Evolutionary conservation across 441 rosid species (phyloP).

Genomic region (Viola pubescens): DNA sequence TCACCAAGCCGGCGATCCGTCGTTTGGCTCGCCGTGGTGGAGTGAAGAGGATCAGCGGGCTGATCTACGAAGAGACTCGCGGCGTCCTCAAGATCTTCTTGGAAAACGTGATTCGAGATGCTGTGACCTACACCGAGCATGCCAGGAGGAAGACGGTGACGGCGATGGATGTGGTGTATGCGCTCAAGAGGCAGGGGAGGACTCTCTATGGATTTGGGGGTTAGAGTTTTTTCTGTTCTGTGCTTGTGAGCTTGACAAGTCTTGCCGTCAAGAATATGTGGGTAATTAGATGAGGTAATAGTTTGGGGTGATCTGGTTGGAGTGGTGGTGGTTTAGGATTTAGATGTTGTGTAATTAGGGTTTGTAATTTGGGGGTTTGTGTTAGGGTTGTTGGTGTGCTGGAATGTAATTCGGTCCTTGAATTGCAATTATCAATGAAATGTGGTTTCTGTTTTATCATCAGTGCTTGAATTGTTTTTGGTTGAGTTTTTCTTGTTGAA

Average conservation of each 20-base stretch:
- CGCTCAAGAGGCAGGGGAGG: conserved; percentile 25
- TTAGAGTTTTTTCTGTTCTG: not conserved
- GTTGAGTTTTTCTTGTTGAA: no score
- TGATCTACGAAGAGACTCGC: conserved; percentile 26
- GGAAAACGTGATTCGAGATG: conserved; percentile 25
- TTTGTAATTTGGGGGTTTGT: not conserved
- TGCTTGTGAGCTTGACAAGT: conserved; percentile 15
- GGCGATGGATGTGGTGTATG: conserved; percentile 27
- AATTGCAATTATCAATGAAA: not conserved
- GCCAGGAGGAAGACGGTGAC: conserved; percentile 25
- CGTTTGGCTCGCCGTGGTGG: conserved; percentile 25
- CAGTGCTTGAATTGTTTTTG: no score
- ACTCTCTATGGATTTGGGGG: conserved; percentile 22
- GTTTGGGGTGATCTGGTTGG: not conserved
- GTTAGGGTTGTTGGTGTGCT: not conserved
- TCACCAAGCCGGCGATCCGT: conserved; percentile 22
- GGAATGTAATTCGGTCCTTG: conserved; percentile 5
- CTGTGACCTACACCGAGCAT: conserved; percentile 26
- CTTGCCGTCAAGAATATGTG: conserved; percentile 27
- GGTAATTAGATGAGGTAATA: not conserved
- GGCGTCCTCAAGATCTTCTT: conserved; percentile 22
- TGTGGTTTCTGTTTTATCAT: not conserved
- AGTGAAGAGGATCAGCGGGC: conserved; percentile 21
- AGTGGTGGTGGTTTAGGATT: not conserved
- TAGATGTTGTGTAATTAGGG: conserved; percentile 16